phyloP scores from a whole-genome alignment of 371 early-diverging fungal genomes.

The Circinella minor region DNA sequence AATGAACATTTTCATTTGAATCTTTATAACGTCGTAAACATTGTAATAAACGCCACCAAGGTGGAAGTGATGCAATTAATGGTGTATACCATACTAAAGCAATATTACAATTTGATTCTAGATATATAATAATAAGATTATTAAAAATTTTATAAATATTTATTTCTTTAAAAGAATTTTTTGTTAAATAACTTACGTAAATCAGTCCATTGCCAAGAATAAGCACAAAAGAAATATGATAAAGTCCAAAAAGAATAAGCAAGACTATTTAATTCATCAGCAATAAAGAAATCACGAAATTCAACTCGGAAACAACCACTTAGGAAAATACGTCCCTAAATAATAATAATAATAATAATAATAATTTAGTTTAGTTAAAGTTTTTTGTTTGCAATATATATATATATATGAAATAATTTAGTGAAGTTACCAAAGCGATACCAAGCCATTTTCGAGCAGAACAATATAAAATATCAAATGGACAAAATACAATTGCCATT shows the following conservation, averaged over 20 bases:
- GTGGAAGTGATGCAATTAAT: slow-evolving; percentile 65
- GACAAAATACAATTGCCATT: slow-evolving; percentile 63
- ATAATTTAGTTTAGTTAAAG: not conserved
- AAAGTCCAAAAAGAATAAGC: slow-evolving; percentile 74
- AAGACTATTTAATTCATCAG: slow-evolving; percentile 80
- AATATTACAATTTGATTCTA: slow-evolving; percentile 55
- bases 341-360: not conserved
- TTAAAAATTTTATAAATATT: too few relatives aligned
- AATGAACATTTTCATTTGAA: slow-evolving; percentile 58
- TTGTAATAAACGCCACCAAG: slow-evolving; percentile 72
- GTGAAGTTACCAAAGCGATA: slow-evolving; percentile 37
- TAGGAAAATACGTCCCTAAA: slow-evolving; percentile 52
- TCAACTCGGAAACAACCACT: slow-evolving; percentile 70
- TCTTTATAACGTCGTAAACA: slow-evolving; percentile 74
- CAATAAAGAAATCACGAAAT: slow-evolving; percentile 89
- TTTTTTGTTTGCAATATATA: too few relatives aligned
- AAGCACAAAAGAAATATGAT: slow-evolving; percentile 74
- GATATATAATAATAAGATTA: not conserved
- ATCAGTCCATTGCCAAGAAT: slow-evolving; percentile 55
- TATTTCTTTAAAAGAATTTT: not conserved
- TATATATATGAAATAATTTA: not conserved
- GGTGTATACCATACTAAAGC: slow-evolving; percentile 64
- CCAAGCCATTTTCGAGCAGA: slow-evolving; percentile 78
- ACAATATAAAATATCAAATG: slow-evolving; percentile 68
- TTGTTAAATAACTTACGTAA: slow-evolving; percentile 37